These are phyloP conservation scores for Limonium bicolor DNA, from an alignment of 148 eudicot genomes.

Conservation along the genomic window DNA sequence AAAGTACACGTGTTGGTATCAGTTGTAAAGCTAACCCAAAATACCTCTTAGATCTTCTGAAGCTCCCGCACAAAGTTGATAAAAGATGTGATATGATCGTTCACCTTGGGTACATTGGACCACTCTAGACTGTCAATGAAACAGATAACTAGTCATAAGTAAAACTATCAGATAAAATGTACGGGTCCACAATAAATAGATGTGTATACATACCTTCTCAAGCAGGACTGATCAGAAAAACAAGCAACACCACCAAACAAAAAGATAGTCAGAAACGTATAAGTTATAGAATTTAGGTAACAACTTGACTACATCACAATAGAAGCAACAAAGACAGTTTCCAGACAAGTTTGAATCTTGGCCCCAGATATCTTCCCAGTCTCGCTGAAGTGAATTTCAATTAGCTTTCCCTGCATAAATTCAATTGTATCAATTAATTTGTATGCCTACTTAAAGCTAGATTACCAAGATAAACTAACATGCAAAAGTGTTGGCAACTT, in stretches of 20 bases:
- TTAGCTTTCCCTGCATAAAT: slow-evolving; percentile 76
- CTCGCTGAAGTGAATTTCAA: slow-evolving; percentile 94
- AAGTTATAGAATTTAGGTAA: too few species aligned
- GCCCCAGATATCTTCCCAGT: slow-evolving; percentile 98
- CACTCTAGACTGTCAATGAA: slow-evolving; percentile 75
- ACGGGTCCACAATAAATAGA: neutral
- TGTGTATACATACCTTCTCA: slow-evolving; percentile 55
- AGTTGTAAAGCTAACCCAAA: too few species aligned
- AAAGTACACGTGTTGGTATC: too few species aligned
- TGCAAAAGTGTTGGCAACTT: too few species aligned
- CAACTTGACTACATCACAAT: too few species aligned
- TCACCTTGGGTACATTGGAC: slow-evolving; percentile 92
- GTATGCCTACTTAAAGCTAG: slow-evolving; percentile 1
- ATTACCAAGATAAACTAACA: too few species aligned
- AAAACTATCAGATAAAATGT: neutral
- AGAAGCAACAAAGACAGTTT: too few species aligned
- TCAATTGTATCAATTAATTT: slow-evolving; percentile 3
- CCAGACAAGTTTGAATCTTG: slow-evolving; percentile 93
- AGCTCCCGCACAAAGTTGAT: slow-evolving; percentile 98
- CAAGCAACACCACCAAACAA: slow-evolving; percentile 5
- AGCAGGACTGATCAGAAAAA: slow-evolving; percentile 55
- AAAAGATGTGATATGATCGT: slow-evolving; percentile 95
- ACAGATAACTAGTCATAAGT: slow-evolving; percentile 12
- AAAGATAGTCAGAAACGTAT: slow-evolving; percentile 1
- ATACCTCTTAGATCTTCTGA: slow-evolving; percentile 63